A percentile compares a stretch with the other conserved stretches of the same genome.
These are phyloP conservation scores for Chionographis japonica DNA, from an alignment of 106 monocot species.

Conservation along the genomic window DNA sequence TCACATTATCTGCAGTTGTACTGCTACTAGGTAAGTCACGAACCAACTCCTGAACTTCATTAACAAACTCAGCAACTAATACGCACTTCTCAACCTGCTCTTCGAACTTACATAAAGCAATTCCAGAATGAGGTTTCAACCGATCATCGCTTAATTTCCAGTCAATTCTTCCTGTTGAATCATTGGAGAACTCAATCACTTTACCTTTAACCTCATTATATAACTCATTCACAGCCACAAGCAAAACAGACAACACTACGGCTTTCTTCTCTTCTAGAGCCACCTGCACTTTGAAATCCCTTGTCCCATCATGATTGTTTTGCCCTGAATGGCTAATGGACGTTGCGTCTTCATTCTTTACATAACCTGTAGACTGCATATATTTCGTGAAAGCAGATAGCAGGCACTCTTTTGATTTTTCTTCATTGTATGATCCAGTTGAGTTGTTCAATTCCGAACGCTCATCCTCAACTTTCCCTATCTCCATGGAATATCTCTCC, in stretches of 20 bases:
- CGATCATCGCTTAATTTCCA: constrained; percentile 29
- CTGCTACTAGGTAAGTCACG: constrained; percentile 22
- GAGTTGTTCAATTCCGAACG: constrained; percentile 66
- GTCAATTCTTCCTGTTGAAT: constrained; percentile 20
- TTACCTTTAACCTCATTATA: constrained; percentile 51
- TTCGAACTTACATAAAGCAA: constrained; percentile 41
- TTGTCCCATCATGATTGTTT: constrained; percentile 21
- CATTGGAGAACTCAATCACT: constrained; percentile 32
- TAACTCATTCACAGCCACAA: constrained; percentile 42
- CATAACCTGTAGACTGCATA: constrained; percentile 53
- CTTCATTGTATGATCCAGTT: constrained; percentile 54
- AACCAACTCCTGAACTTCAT: constrained; percentile 55
- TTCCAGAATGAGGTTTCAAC: constrained; percentile 24
- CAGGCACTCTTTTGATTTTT: constrained; percentile 60
- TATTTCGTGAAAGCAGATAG: constrained; percentile 60
- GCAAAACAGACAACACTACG: constrained; percentile 30
- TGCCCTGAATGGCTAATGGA: constrained; percentile 13
- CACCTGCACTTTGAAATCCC: constrained; percentile 21
- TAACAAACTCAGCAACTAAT: constrained; percentile 47
- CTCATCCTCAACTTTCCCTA: constrained; percentile 55
- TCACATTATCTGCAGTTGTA: constrained; percentile 18
- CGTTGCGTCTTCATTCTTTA: constrained; percentile 33
- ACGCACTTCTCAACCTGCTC: constrained; percentile 88
- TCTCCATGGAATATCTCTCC: constrained; percentile 51
- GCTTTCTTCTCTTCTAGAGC: constrained; percentile 42